phyloP scores from a whole-genome alignment of 2,329 filamentous ascomycete genomes.

The Colletotrichum viniferum region DNA sequence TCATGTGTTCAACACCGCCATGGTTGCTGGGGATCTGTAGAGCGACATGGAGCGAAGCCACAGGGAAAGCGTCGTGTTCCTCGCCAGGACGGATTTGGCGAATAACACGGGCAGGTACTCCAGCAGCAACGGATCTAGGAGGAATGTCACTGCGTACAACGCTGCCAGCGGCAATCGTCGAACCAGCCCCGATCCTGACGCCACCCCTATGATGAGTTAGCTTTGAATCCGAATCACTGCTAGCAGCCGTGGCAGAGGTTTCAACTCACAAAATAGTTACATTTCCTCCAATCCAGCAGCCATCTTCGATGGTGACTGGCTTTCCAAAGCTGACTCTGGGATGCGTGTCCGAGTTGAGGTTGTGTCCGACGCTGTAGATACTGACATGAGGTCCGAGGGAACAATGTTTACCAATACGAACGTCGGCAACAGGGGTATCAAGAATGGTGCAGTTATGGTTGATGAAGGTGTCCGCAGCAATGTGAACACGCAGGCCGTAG shows the following conservation, averaged over 20 bases:
- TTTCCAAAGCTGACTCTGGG: conserved; percentile 30
- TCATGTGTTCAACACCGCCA: background rate
- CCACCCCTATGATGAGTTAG: conserved; percentile 5
- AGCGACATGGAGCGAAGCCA: background rate
- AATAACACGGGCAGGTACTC: conserved; percentile 24
- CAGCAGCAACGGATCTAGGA: conserved; percentile 27
- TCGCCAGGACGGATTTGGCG: background rate
- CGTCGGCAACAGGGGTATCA: conserved; percentile 36
- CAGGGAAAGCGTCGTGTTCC: background rate
- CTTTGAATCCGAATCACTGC: background rate
- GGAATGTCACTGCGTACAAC: conserved; percentile 32
- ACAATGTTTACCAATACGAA: conserved; percentile 35
- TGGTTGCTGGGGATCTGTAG: background rate
- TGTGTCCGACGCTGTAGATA: conserved; percentile 33
- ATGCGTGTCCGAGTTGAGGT: conserved; percentile 24
- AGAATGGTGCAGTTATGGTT: conserved; percentile 37
- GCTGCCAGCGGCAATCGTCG: conserved; percentile 33
- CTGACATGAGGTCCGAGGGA: conserved; percentile 34
- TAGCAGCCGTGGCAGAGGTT: background rate
- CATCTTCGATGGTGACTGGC: conserved; percentile 37
- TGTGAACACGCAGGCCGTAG: conserved; percentile 35
- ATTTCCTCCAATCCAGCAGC: conserved; percentile 44
- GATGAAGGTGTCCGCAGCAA: conserved; percentile 34
- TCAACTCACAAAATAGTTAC: conserved; percentile 34
- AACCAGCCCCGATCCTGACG: conserved; percentile 31